These are phyloP conservation scores for Thielaviopsis euricoi DNA, from an alignment of 2,329 filamentous ascomycete genomes.

Conservation along the genomic window DNA sequence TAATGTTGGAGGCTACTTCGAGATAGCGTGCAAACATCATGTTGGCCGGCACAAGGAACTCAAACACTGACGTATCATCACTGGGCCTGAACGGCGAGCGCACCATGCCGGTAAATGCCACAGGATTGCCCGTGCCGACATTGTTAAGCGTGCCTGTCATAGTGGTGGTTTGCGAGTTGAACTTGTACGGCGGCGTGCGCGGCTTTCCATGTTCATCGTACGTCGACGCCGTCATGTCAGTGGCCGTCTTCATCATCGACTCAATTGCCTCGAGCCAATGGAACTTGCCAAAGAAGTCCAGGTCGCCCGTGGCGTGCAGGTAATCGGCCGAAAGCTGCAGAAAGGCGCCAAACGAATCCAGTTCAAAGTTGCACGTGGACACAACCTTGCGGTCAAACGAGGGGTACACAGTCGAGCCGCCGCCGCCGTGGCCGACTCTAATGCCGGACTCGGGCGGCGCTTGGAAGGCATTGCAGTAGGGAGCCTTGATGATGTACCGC, in stretches of 20 bases:
- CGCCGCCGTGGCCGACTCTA: conserved; percentile 20
- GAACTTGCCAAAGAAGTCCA: conserved; percentile 50
- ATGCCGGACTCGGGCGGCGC: conserved; percentile 62
- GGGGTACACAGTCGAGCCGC: conserved; percentile 12
- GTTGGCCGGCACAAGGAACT: conserved; percentile 80
- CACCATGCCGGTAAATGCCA: conserved; percentile 61
- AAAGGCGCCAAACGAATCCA: conserved; percentile 77
- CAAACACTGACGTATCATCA: conserved; percentile 72
- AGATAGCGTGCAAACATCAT: conserved; percentile 63
- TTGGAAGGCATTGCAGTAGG: conserved; percentile 86
- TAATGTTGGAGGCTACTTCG: conserved; percentile 27
- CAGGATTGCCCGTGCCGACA: conserved; percentile 58
- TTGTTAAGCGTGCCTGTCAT: conserved; percentile 17
- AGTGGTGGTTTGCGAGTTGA: conserved; percentile 49
- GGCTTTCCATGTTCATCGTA: conserved; percentile 46
- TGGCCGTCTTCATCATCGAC: conserved; percentile 50
- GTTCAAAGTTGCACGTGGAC: conserved; percentile 83
- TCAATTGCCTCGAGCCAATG: conserved; percentile 59
- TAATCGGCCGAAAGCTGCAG: conserved; percentile 69
- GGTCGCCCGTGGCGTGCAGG: conserved; percentile 51
- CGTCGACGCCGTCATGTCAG: conserved; percentile 56
- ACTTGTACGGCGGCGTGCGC: conserved; percentile 50
- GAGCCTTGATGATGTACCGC: conserved; percentile 48
- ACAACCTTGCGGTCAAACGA: conserved; percentile 23
- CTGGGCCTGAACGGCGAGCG: conserved; percentile 80